Conservation (phyloP, 2,329 filamentous ascomycete species). For the Coniella lustricola region DNA sequence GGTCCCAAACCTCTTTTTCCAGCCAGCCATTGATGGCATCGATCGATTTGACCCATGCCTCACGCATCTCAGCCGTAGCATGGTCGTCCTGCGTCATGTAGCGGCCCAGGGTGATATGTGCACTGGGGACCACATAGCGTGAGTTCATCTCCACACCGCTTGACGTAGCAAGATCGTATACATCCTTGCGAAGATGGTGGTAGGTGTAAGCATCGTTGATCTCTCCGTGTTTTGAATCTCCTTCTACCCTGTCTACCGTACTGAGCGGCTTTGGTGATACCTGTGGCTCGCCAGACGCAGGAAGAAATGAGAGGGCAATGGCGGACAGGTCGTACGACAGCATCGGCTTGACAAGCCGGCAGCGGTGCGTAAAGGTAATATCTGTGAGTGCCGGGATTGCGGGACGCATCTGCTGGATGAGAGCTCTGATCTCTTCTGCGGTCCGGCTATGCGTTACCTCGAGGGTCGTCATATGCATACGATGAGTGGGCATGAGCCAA, state of each 20-base stretch:
- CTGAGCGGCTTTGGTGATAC: conserved; percentile 31
- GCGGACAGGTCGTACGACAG: conserved; percentile 81
- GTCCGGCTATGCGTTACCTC: conserved; percentile 80
- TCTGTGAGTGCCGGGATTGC: conserved; percentile 54
- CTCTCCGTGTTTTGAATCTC: conserved; percentile 1
- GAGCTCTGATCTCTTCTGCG: conserved; percentile 54
- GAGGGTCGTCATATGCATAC: conserved; percentile 77
- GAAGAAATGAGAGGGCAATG: conserved; percentile 79
- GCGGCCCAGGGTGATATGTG: conserved; percentile 79
- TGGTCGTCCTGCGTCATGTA: conserved; percentile 67
- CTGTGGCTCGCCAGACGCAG: conserved; percentile 58
- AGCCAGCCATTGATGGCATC: conserved; percentile 75
- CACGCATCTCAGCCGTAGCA: conserved; percentile 49
- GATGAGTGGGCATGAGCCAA: conserved; percentile 77
- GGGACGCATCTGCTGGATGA: conserved; percentile 52
- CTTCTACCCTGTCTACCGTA: conserved; percentile 15
- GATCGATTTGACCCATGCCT: conserved; percentile 60
- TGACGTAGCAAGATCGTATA: conserved; percentile 55
- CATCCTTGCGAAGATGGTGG: conserved; percentile 78
- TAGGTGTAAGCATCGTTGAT: conserved; percentile 68
- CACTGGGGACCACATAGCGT: conserved; percentile 81
- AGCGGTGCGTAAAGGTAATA: conserved; percentile 59
- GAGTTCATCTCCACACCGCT: conserved; percentile 66
- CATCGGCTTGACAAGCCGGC: conserved; percentile 73
- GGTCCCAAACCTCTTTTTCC: conserved; percentile 62